Base-by-base conservation (phyloP, 106 monocot species). In the Ottelia alismoides region DNA sequence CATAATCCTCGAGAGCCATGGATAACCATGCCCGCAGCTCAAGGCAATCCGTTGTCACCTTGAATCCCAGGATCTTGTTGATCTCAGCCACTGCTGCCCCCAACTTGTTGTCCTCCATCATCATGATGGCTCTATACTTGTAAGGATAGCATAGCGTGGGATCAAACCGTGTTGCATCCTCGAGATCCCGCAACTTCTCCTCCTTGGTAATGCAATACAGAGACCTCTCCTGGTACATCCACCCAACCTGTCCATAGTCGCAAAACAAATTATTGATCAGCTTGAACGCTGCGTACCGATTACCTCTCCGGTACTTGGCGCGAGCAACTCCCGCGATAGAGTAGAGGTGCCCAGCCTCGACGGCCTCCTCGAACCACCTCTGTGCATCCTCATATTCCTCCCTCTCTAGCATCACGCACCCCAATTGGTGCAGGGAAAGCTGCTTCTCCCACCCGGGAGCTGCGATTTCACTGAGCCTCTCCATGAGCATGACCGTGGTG, bases 191-290 rank as follows among this genome's bases (percentile, higher is more conserved):
- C 74, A 80, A 63, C 71, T 83, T 86, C 77, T 99, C 90, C 29
- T 86, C 90, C 59, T 80, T 82, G 17, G 77, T 78, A 24, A 70
- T 68, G 59, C 90, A 71, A 31, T 90, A 98, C 43, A 98, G 40
- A 18, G 98, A 90, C 29, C 86, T 64, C 55, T 98, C 98, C 62
- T 98, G 98, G 53, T 86, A 77, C 86, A 99, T 90, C 90, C 98
- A 99, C 0, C 98, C 90, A 23, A 67, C 65, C 0, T 65, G 70
- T 22, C 72, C 56, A 25, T 79, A 57, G 17, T 85, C 85, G 20
- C 66, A 52, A 6, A 91, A 30, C 25, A 98, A 55, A 40, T 62
- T 60, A 26, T 76, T 90, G 47, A 69, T 61, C 29, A 81, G 70
- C 79, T 99, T 99, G 49, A 82, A 99, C 2, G 98, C 98, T 1